These are phyloP conservation scores for Apiospora hydei DNA, from an alignment of 2,329 filamentous ascomycete species.

Conservation along the genomic window DNA sequence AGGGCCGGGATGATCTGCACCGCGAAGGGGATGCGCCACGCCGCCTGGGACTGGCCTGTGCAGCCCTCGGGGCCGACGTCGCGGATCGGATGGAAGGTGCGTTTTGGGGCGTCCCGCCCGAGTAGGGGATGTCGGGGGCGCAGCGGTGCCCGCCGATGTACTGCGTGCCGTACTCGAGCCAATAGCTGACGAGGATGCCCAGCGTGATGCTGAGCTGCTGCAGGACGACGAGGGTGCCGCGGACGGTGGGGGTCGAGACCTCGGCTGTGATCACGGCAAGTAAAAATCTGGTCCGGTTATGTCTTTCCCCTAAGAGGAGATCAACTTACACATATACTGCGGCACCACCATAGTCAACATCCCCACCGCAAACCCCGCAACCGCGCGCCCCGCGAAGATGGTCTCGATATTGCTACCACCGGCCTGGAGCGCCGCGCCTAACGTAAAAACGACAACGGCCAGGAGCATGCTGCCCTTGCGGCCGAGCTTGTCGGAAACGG, in stretches of 20 bases:
- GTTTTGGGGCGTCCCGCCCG: slow-evolving; percentile 48
- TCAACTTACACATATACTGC: slow-evolving; percentile 34
- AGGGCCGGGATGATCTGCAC: slow-evolving; percentile 63
- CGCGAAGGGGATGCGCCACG: slow-evolving; percentile 57
- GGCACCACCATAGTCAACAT: slow-evolving; percentile 45
- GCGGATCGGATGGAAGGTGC: slow-evolving; percentile 50
- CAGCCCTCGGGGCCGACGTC: slow-evolving; percentile 52
- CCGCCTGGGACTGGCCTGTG: slow-evolving; percentile 50
- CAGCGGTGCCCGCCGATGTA: slow-evolving; percentile 54
- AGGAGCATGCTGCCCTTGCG: slow-evolving; percentile 46
- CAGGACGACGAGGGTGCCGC: slow-evolving; percentile 54
- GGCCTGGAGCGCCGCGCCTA: slow-evolving; percentile 40
- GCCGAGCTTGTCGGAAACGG: slow-evolving; percentile 45
- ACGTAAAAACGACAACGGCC: slow-evolving; percentile 37
- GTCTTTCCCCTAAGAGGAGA: neutral
- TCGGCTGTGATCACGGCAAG: slow-evolving; percentile 51
- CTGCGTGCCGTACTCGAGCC: slow-evolving; percentile 50
- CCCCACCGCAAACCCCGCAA: slow-evolving; percentile 54
- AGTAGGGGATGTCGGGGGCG: slow-evolving; percentile 54
- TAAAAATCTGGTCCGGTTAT: neutral
- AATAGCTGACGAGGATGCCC: slow-evolving; percentile 52
- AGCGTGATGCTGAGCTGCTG: slow-evolving; percentile 52
- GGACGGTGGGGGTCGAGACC: slow-evolving; percentile 55
- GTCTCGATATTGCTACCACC: slow-evolving; percentile 48
- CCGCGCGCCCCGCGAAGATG: slow-evolving; percentile 50